phyloP scores from a whole-genome alignment of 352 stramenopile genomes.

The Globisporangium solare region DNA sequence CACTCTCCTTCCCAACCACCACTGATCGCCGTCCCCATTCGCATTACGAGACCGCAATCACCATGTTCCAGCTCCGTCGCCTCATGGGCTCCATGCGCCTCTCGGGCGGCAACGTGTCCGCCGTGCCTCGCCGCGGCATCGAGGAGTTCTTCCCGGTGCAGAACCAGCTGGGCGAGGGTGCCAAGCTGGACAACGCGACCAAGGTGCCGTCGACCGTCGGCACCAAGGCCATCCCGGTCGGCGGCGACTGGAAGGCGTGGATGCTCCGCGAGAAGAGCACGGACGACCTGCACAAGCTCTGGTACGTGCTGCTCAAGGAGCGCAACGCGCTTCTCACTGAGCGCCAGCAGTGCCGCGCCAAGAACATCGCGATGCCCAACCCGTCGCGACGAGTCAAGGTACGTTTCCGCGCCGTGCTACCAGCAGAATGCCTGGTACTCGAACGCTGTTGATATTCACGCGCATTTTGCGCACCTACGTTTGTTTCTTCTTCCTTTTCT shows the following conservation, averaged over 20 bases:
- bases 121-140: conserved; percentile 44
- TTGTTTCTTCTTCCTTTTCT: not conserved
- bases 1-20: too few relatives aligned
- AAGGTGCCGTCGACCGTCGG: conserved; percentile 64
- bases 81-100: conserved; percentile 61
- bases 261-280: conserved; percentile 97
- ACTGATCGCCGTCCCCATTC: too few relatives aligned
- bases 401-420: not conserved
- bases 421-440: not conserved
- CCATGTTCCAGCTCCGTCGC: conserved; percentile 62
- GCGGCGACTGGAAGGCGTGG: conserved; percentile 92
- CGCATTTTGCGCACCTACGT: not conserved
- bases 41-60: too few relatives aligned
- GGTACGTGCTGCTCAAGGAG: conserved; percentile 98
- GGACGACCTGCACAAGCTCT: conserved; percentile 98
- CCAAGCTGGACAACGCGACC: conserved; percentile 42
- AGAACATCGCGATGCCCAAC: conserved; percentile 79
- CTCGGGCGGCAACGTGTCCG: conserved; percentile 26
- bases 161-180: conserved; percentile 35
- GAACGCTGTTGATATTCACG: not conserved
- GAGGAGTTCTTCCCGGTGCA: conserved; percentile 78
- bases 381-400: conserved; percentile 69
- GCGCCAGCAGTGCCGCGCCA: conserved; percentile 66
- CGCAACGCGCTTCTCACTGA: conserved; percentile 97
- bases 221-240: conserved; percentile 58